Evolutionary conservation across 495 filamentous ascomycete genomes (phyloP), one percentile per base, ranked within the genome.

Genomic region (Podospora anserina): DNA sequence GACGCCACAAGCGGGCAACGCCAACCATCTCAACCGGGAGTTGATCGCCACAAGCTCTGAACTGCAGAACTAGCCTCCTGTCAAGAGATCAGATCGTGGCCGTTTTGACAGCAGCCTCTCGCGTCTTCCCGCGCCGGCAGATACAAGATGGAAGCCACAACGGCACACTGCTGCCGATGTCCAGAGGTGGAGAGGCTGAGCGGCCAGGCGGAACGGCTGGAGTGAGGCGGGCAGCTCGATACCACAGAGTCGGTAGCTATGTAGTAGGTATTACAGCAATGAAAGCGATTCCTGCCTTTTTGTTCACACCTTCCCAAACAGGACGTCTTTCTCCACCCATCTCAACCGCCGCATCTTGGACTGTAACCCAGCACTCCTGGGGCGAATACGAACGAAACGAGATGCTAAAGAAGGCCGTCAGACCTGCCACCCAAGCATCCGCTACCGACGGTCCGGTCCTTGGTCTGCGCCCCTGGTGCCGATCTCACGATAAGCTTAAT

Each of bases 261-360:
- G n/a, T n/a, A n/a, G 56, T 58, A 58, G n/a, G 23, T 9, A 20
- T 20, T 27, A 58, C n/a, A 16, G 56, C 56, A 58, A 58, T 63
- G 66, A 68, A 68, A 5, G 69, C 66, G 62, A 66, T 71, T 64
- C 63, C 58, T 57, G 66, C 0, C 28, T 18, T 61, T 16, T 15
- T 32, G 30, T 64, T 65, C 30, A 64, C 66, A 71, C 70, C 70
- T 71, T 61, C 70, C 70, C 44, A 64, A 71, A 69, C 44, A 15
- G 67, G 70, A 71, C 64, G 69, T 63, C 59, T 69, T 64, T 69
- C 70, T 67, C 66, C 70, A 39, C 59, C 5, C 26, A n/a, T 26
- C 26, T 23, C 59, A 49, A 49, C 39, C 39, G 39, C 13, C 39
- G 13, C 39, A 49, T 18, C 39, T 49, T 49, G 39, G 39, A 16